Evolutionary conservation across 257 asterid genomes (phyloP), one percentile per base, ranked within the genome.

Genomic region (Solanum bulbocastanum): DNA sequence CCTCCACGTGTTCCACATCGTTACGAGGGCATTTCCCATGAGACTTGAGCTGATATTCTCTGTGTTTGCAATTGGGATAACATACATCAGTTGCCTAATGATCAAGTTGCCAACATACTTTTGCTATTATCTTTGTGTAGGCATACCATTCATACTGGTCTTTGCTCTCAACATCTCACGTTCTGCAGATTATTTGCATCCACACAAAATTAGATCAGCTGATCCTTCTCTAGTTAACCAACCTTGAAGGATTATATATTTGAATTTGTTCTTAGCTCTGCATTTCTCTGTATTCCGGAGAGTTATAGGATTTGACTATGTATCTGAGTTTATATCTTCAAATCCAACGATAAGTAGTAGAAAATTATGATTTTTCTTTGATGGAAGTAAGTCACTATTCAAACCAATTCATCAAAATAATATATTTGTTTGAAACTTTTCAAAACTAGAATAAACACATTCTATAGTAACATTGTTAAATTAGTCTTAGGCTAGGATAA

Each of bases 41-140:
- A 86, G 87, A 85, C 62, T 92, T 22, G 95, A 92, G 87, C 88
- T 92, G 3, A 72, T 90, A 49, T 87, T 93, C 18, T 89, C 90
- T 3, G 85, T 91, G 11, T 0, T 14, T 30, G 95, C 94, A 15
- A 73, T 93, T 30, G n/a, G 11, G 1, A 73, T 66, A 6, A 91
- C 94, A 16, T 91, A 92, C 79, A 91, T 89, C 56, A 90, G 91
- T 25, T 73, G 82, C 27, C 49, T 73, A 36, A 20, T 73, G 16
- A 73, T 36, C 9, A 73, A 20, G 49, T 10, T 73, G 82, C 82
- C 49, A 73, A 36, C 18, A 5, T 73, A 73, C 49, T 35, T 73
- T 14, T 73, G 81, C 46, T 73, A 73, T 73, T 73, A 73, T 73
- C 81, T 35, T 36, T 73, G 49, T 73, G 82, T 73, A 7, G 82